These are phyloP conservation scores for Cyclocybe cylindracea DNA, from an alignment of 768 basidiomycete species.

Conservation along the genomic window DNA sequence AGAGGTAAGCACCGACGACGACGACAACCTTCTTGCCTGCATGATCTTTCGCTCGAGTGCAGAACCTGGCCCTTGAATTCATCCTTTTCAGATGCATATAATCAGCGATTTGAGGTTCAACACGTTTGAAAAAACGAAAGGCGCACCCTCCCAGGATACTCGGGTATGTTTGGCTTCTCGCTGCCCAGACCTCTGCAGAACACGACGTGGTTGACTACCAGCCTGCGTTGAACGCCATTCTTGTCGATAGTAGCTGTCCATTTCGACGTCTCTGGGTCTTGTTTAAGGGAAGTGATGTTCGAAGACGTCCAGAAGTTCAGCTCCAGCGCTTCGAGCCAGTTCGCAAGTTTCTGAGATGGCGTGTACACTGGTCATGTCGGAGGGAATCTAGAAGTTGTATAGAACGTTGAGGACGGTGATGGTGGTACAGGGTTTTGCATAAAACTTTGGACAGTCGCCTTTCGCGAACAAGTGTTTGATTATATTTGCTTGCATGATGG, in stretches of 20 bases:
- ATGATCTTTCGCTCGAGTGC: constrained; percentile 54
- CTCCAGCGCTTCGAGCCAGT: constrained; percentile 47
- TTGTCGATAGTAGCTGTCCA: constrained; percentile 38
- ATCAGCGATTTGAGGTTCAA: too few relatives aligned
- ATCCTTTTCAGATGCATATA: constrained; percentile 26
- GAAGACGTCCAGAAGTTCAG: constrained; percentile 50
- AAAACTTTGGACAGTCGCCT: too few relatives aligned
- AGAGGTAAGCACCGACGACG: constrained; percentile 62
- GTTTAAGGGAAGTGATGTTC: constrained; percentile 28
- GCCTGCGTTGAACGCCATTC: constrained; percentile 40
- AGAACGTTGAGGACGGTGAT: too few relatives aligned
- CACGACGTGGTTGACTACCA: constrained; percentile 50
- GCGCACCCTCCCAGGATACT: too few relatives aligned
- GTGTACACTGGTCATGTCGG: constrained; percentile 57
- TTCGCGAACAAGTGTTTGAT: too few relatives aligned
- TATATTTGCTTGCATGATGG: too few relatives aligned
- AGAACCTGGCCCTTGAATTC: constrained; percentile 48
- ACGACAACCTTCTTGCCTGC: constrained; percentile 55
- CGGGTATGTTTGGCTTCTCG: constrained; percentile 44
- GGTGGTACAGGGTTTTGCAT: too few relatives aligned
- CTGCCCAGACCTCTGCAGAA: constrained; percentile 56
- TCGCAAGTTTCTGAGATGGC: constrained; percentile 55
- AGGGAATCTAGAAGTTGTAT: constrained; percentile 45
- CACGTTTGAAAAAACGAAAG: too few relatives aligned
- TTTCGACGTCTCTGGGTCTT: constrained; percentile 24